phyloP scores from a whole-genome alignment of 2,329 filamentous ascomycete species.

The Cryphonectria carpinicola region DNA sequence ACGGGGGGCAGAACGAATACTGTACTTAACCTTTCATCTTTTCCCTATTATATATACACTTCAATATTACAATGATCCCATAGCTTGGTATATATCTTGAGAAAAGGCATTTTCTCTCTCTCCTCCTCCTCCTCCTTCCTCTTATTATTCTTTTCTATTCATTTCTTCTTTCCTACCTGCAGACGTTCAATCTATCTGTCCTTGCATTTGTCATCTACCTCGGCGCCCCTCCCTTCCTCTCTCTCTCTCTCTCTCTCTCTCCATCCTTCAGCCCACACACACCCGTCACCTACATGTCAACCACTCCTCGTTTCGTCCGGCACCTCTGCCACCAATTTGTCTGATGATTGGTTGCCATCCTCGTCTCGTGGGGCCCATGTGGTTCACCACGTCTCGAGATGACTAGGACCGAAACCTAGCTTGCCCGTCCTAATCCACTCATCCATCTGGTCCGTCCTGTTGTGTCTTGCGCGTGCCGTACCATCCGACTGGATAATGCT shows the following conservation, averaged over 20 bases:
- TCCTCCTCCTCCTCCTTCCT: no score
- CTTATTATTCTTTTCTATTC: not conserved
- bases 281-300: not conserved
- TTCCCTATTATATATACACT: no score
- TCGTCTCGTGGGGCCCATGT: not conserved
- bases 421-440: not conserved
- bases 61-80: no score
- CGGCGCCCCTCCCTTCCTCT: not conserved
- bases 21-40: no score
- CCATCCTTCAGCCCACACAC: not conserved
- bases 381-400: not conserved
- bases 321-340: not conserved
- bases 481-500: not conserved
- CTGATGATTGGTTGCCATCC: not conserved
- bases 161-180: not conserved
- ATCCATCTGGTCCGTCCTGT: no score
- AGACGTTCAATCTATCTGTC: not conserved
- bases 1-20: no score
- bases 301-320: not conserved
- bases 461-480: not conserved
- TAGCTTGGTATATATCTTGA: no score
- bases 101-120: no score
- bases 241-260: no score
- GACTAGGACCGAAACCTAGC: not conserved
- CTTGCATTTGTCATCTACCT: slow-evolving; percentile 4